Evolutionary conservation across 148 eudicot species (phyloP), one percentile per base, ranked within the genome.

Genomic region (Dianthus caryophyllus): DNA sequence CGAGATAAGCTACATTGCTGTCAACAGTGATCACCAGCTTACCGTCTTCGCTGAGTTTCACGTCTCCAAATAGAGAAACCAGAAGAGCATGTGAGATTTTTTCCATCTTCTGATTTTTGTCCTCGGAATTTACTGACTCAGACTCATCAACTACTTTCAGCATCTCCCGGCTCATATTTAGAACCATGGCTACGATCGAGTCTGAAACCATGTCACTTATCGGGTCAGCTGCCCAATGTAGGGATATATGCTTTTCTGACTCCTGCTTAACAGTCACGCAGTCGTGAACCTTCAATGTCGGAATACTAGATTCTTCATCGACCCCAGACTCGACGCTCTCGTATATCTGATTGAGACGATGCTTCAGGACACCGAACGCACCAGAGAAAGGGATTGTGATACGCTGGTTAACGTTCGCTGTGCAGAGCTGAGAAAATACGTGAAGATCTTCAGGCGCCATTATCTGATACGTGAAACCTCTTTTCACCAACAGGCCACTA

Each of bases 161-260:
- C 96, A 92, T 84, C 65, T 92, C 98, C 70, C 93, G 70, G 72
- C 88, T 82, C 27, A 87, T 82, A 66, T 89, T 92, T 36, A 92
- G 61, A 61, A 92, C 87, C 79, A 92, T 73, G 61, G 98, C 98
- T 53, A 92, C 87, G 44, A 89, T 65, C 0, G 98, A 92, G 50
- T 92, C 98, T 2, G 98, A 85, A 5, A 92, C 98, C 98, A 92
- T 92, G 72, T 92, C 98, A 60, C 93, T 84, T 2, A 92, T 83
- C 0, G 98, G 98, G 62, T 92, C 91, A 0, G 96, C 96, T 29
- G 73, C 38, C 98, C 98, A 92, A 53, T 87, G 96, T 26, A 92
- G 54, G 0, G 98, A 92, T 27, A 92, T 43, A 48, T 92, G 98
- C 64, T 89, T 84, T 25, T 89, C 96, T 0, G 98, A 80, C 38